Evolutionary conservation across 2,329 filamentous ascomycete species (phyloP), one percentile per base, ranked within the genome.

Genomic region (Fusarium gaditjirri): DNA sequence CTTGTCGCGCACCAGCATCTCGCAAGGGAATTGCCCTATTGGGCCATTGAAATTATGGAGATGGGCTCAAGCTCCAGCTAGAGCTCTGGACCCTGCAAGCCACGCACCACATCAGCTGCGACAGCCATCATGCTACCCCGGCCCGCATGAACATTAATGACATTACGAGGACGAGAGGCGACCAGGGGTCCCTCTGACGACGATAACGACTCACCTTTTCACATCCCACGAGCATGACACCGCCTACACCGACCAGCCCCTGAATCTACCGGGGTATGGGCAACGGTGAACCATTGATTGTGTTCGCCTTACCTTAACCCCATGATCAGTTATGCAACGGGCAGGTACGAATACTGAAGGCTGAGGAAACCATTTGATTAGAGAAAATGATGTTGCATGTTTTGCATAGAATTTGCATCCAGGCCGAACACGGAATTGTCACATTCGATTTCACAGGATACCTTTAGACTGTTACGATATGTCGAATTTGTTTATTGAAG

Each of bases 11-110:
- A 82, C 27, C 80, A 84, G 56, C 76, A 80, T n/a, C 79, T 87
- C 23, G 85, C 85, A 8, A 81, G 81, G 55, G 85, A 88, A 75
- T 78, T 88, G 16, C 86, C 86, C 2, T 87, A 86, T 73, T 87
- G 83, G 71, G 81, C 81, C 5, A 81, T 85, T 66, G 84, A 87
- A 75, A 84, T 83, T 65, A 87, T 87, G 84, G 85, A 88, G 71
- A 80, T 87, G 60, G 84, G 86, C 55, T 80, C 79, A 55, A 72
- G 49, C 57, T 71, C 68, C 50, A 74, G 67, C 59, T 80, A 71
- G 70, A 78, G 65, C 61, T 63, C 42, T 36, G 53, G 50, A 44
- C 56, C 41, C 44, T 53, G 61, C 55, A 55, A 68, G 25, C 36
- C 33, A 68, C 36, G 46, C 54, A 67, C 52, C 54, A 65, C 55